phyloP scores from a whole-genome alignment of 441 rosid species.

The Pelargonium fulgidum region DNA sequence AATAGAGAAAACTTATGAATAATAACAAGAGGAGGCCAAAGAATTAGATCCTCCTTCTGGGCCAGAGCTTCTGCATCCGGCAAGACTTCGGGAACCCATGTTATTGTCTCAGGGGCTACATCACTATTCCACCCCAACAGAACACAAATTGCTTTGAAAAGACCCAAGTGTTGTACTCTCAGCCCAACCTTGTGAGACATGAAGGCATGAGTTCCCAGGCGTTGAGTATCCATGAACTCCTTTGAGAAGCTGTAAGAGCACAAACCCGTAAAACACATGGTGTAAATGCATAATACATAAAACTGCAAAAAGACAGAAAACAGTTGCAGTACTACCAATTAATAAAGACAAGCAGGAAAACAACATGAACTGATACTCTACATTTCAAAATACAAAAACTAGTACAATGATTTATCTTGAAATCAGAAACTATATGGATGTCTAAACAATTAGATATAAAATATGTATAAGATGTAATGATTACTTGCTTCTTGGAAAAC shows the following conservation, averaged over 20 bases:
- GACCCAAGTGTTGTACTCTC: constrained; percentile 56
- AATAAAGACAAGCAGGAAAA: neutral
- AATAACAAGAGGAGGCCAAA: constrained; percentile 60
- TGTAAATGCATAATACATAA: constrained; percentile 9
- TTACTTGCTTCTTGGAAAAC: neutral
- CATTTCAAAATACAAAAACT: neutral
- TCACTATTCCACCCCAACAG: constrained; percentile 54
- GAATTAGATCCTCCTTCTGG: constrained; percentile 55
- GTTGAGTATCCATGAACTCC: constrained; percentile 45
- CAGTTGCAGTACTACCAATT: constrained; percentile 1
- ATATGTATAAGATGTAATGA: neutral
- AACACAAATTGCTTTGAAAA: constrained; percentile 55
- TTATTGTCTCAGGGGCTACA: constrained; percentile 35
- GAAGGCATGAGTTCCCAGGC: constrained; percentile 49
- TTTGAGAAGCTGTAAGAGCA: constrained; percentile 45
- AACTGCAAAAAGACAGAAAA: neutral
- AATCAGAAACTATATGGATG: neutral
- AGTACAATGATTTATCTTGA: neutral
- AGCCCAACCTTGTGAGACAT: constrained; percentile 51
- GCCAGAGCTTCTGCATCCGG: constrained; percentile 40
- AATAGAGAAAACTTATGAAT: constrained; percentile 50
- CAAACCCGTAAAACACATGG: neutral
- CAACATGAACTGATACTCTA: neutral
- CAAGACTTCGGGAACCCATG: constrained; percentile 45
- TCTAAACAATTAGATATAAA: neutral